These are phyloP conservation scores for Sophora flavescens DNA, from an alignment of 306 rosid species.

Conservation along the genomic window DNA sequence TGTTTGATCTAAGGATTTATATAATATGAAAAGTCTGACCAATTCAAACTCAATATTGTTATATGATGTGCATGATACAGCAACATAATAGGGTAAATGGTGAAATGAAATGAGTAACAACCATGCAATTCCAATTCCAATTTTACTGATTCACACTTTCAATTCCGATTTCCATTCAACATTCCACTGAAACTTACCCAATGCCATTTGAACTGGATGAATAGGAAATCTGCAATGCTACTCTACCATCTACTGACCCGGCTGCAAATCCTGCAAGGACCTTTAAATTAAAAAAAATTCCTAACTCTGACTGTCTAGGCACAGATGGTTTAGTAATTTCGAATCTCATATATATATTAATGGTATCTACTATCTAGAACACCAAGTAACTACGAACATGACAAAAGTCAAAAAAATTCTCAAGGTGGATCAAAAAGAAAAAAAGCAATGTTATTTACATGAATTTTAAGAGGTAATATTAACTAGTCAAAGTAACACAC, in stretches of 20 bases:
- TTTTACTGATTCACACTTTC: no score
- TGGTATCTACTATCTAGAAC: background rate
- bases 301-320: slow-evolving; percentile 2
- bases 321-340: slow-evolving; percentile 3
- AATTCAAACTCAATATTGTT: background rate
- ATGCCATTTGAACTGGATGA: slow-evolving; percentile 62
- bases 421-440: slow-evolving; percentile 27
- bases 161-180: no score
- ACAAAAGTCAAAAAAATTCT: slow-evolving; percentile 4
- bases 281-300: slow-evolving; percentile 21
- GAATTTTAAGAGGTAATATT: slow-evolving; percentile 18
- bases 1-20: background rate
- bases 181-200: slow-evolving; percentile 55
- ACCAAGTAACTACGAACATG: background rate
- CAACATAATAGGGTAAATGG: background rate
- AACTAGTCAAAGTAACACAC: slow-evolving; percentile 33
- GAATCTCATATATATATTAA: background rate
- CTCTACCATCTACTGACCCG: slow-evolving; percentile 96
- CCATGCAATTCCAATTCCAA: no score
- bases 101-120: no score
- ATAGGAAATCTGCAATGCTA: slow-evolving; percentile 69
- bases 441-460: background rate
- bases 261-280: slow-evolving; percentile 76
- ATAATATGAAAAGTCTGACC: background rate
- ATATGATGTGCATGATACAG: slow-evolving; percentile 4